Conservation (phyloP, 208 protist genomes). For the Leptomonas seymouri region DNA sequence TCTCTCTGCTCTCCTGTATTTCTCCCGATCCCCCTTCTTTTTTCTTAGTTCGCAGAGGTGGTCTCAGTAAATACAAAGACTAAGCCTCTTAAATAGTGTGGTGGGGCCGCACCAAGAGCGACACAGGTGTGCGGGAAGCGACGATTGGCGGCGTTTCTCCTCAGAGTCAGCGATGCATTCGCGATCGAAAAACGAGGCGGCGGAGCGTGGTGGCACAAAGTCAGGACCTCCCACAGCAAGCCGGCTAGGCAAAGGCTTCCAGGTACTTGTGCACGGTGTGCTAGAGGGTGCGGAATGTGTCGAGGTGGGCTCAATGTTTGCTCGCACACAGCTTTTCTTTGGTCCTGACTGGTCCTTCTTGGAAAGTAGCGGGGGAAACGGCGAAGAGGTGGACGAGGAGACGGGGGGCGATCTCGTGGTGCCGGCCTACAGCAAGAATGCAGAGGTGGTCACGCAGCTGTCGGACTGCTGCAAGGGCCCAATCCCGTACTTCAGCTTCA, state of each 20-base stretch:
- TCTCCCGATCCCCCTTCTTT: neutral
- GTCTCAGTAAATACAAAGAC: neutral
- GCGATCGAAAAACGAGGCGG: neutral
- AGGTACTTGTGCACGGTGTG: conserved; percentile 79
- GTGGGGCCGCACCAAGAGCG: too few relatives aligned
- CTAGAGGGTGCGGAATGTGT: conserved; percentile 83
- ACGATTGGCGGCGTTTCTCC: neutral
- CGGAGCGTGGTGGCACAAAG: neutral
- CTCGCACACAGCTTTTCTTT: conserved; percentile 84
- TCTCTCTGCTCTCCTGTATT: conserved; percentile 1
- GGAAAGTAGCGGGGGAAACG: conserved; percentile 7
- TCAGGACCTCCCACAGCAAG: neutral
- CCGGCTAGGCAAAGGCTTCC: conserved; percentile 51
- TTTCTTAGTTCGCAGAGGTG: neutral
- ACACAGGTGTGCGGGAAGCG: too few relatives aligned
- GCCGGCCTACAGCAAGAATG: conserved; percentile 68
- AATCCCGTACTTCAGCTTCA: conserved; percentile 72
- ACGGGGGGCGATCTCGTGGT: conserved; percentile 39
- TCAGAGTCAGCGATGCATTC: neutral
- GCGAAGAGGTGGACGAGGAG: conserved; percentile 15
- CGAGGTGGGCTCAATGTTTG: conserved; percentile 63
- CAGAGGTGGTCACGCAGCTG: conserved; percentile 85
- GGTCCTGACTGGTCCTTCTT: conserved; percentile 80
- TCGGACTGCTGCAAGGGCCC: conserved; percentile 58
- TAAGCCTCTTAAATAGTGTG: neutral